A percentile compares a stretch with the other conserved stretches of the same genome.
Evolutionary conservation across 2,329 filamentous ascomycete species (phyloP).

Genomic region (Bipolaris sorokiniana): DNA sequence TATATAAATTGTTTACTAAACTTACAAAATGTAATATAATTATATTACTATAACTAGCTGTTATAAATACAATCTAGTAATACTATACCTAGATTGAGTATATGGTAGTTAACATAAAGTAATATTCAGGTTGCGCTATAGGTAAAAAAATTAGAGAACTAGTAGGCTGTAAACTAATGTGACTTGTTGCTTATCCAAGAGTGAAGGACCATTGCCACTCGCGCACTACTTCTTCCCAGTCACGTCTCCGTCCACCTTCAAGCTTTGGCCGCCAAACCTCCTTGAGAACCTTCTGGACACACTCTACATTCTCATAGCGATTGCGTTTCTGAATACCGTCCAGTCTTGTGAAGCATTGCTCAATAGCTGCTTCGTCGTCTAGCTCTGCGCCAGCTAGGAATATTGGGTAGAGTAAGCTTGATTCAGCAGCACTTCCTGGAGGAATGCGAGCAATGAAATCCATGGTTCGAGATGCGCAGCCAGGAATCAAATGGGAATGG

Average conservation of each 20-base stretch:
- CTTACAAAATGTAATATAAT: too few relatives aligned
- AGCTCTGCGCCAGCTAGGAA: conserved; percentile 46
- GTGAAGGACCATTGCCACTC: conserved; percentile 48
- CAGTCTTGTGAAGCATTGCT: conserved; percentile 38
- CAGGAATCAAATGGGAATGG: conserved; percentile 34
- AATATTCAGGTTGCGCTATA: too few relatives aligned
- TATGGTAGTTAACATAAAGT: too few relatives aligned
- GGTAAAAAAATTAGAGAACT: too few relatives aligned
- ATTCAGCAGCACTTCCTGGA: conserved; percentile 43
- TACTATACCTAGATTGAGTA: too few relatives aligned
- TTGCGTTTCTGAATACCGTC: conserved; percentile 44
- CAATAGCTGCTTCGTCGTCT: conserved; percentile 36
- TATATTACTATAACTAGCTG: too few relatives aligned
- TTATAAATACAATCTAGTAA: too few relatives aligned
- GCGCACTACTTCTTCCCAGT: conserved; percentile 46
- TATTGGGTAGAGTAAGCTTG: conserved; percentile 45
- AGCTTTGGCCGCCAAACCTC: conserved; percentile 44
- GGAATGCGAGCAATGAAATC: conserved; percentile 45
- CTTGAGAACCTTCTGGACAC: conserved; percentile 44
- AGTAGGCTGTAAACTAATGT: too few relatives aligned
- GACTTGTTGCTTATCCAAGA: conserved; percentile 25
- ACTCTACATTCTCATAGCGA: conserved; percentile 44
- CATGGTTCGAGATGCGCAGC: conserved; percentile 42
- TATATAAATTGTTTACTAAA: too few relatives aligned
- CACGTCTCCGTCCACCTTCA: conserved; percentile 35